Base-by-base conservation (phyloP, 176 grass and related monocot genomes). In the Thinopyrum elongatum region DNA sequence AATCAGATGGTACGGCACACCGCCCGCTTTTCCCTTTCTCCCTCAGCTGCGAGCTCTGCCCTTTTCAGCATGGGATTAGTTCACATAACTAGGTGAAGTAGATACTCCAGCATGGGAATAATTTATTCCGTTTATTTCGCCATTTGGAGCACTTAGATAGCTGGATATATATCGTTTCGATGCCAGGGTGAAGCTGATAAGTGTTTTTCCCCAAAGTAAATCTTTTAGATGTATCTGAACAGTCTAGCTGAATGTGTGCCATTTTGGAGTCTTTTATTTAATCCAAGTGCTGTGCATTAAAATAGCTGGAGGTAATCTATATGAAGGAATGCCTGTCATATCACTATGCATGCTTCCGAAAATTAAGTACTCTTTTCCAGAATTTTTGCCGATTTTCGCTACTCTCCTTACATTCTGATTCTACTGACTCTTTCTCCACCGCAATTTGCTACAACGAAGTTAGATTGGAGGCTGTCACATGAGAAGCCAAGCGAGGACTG, bases 1-100 rank as follows among this genome's bases (percentile, higher is more conserved):
- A 92, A 94, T 59, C 91, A 98, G 83, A 98, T 98, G 96, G 96
- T 98, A 98, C 92, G 96, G 91, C 92, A 85, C 26, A 14, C 14
- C 42, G 3, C 36, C 29, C 39, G 9, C 28, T 42, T 4, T 74
- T 57, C 13, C 13, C 16, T 42, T 10, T 17, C 13, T 19, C 25
- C 42, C 8, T 17, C 41, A n/a, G 10, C 33, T 12, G 67, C 33
- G 67, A 70, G 8, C 21, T 51, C 19, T 36, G 10, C 2, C 67
- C 33, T 10, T 70, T 35, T 13, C 10, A 71, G 68, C 34, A 35
- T n/a, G 67, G 17, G 19, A 38, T 70, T 38, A 23, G 34, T n/a
- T 38, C 5, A 0, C 49, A 53, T 5, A 17, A 53, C 16, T 1
- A 38, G 33, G 33, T 13, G 67, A 41, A 71, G 10, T 10, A 41